phyloP scores from a whole-genome alignment of 306 rosid genomes.

The Biancaea sappan region DNA sequence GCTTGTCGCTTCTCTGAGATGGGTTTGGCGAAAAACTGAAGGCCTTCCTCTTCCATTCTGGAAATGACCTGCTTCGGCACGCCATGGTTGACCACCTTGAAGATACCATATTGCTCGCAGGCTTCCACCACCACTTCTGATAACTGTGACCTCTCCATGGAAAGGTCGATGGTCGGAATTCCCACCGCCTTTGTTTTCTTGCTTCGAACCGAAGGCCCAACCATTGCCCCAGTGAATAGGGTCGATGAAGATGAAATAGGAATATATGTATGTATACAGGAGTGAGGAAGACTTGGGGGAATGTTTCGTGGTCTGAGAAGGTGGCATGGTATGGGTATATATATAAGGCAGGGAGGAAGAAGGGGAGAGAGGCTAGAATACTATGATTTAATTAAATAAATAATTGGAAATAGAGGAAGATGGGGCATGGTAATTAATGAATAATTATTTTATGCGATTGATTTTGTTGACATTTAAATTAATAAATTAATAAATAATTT shows the following conservation, averaged over 20 bases:
- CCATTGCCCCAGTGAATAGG: conserved; percentile 43
- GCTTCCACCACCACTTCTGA: conserved; percentile 59
- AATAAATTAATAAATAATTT: no score
- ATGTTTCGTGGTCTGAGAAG: conserved; percentile 36
- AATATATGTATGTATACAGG: no score
- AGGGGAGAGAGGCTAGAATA: no score
- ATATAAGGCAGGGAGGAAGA: conserved; percentile 19
- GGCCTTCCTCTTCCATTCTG: conserved; percentile 60
- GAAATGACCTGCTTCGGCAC: conserved; percentile 54
- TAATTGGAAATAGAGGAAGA: conserved; percentile 14
- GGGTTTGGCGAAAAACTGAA: conserved; percentile 58
- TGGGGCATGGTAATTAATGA: conserved; percentile 36
- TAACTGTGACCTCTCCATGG: conserved; percentile 53
- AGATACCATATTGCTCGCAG: conserved; percentile 79
- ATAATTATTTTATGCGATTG: no score
- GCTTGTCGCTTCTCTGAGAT: conserved; percentile 57
- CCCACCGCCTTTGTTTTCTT: conserved; percentile 74
- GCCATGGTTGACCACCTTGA: conserved; percentile 84
- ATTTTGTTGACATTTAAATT: no score
- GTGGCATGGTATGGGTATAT: conserved; percentile 29
- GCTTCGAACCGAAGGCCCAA: conserved; percentile 53
- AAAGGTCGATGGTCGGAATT: conserved; percentile 81
- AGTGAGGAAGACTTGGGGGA: not conserved
- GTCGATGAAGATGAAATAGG: no score
- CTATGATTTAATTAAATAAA: not conserved